phyloP scores from a whole-genome alignment of 371 early-diverging fungal species.

The Lichtheimia ramosa region DNA sequence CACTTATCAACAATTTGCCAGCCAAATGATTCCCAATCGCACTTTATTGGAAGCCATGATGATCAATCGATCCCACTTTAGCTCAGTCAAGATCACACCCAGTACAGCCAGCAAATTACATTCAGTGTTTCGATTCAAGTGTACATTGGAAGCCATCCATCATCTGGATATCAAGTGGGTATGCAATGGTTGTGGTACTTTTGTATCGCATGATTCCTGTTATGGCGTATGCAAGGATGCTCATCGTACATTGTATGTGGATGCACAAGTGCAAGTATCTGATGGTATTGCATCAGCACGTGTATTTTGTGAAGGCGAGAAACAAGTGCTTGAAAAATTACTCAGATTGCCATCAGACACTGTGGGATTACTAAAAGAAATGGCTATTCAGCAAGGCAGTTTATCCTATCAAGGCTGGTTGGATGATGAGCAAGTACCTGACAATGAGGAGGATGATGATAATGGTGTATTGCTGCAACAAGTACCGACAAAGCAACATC shows the following conservation, averaged over 20 bases:
- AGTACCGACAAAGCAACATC: background rate
- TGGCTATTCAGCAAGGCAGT: conserved; percentile 14
- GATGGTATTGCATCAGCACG: conserved; percentile 25
- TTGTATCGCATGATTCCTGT: conserved; percentile 18
- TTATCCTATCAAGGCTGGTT: conserved; percentile 6
- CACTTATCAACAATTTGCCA: no score
- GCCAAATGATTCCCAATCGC: no score
- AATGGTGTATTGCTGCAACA: background rate
- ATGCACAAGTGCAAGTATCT: conserved; percentile 15
- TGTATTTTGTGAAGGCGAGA: conserved; percentile 32
- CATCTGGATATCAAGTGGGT: conserved; percentile 13
- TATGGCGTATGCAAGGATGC: conserved; percentile 21
- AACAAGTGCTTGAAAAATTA: conserved; percentile 17
- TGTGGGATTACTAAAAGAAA: conserved; percentile 15
- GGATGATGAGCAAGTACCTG: conserved; percentile 2
- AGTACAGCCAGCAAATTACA: no score
- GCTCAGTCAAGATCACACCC: no score
- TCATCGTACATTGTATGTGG: conserved; percentile 14
- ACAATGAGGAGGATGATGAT: conserved; percentile 4
- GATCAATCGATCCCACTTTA: no score
- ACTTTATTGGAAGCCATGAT: no score
- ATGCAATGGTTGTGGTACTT: conserved; percentile 25
- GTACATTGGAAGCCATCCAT: conserved; percentile 1
- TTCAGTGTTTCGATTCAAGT: no score
- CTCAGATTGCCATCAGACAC: conserved; percentile 14